These are phyloP conservation scores for Capsicum baccatum DNA, from an alignment of 257 asterid genomes.

Conservation along the genomic window DNA sequence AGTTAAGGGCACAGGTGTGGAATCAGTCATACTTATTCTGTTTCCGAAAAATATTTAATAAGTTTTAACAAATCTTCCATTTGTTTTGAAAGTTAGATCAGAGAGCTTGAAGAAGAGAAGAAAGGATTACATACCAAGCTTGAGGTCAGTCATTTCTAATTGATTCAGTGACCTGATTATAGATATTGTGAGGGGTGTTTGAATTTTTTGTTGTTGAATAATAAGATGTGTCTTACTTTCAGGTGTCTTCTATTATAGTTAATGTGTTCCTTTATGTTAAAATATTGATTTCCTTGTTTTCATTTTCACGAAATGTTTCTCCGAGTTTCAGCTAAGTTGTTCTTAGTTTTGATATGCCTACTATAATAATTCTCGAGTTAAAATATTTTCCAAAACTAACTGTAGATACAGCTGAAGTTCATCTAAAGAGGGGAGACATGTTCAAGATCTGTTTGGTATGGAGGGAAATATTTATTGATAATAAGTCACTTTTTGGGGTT, in stretches of 20 bases:
- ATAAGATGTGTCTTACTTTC: not conserved
- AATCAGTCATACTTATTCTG: slow-evolving; percentile 37
- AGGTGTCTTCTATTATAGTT: slow-evolving; percentile 4
- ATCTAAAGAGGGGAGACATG: not conserved
- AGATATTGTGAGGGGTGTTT: too few relatives aligned
- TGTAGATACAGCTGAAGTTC: slow-evolving; percentile 11
- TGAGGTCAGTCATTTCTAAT: slow-evolving; percentile 59
- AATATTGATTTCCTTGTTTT: not conserved
- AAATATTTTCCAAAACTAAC: not conserved
- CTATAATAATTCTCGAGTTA: not conserved
- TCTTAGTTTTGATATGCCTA: not conserved
- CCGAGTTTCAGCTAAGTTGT: not conserved
- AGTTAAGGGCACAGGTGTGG: slow-evolving; percentile 94
- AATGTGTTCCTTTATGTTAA: not conserved
- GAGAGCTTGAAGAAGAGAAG: slow-evolving; percentile 99
- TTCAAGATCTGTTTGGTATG: not conserved
- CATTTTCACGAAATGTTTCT: not conserved
- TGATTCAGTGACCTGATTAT: not conserved
- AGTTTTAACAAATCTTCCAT: slow-evolving; percentile 39
- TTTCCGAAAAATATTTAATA: slow-evolving; percentile 34
- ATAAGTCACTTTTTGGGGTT: slow-evolving; percentile 2
- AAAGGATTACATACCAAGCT: slow-evolving; percentile 79
- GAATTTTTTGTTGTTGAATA: too few relatives aligned
- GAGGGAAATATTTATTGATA: not conserved
- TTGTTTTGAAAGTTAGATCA: slow-evolving; percentile 80